Evolutionary conservation across 2,329 filamentous ascomycete species (phyloP), one percentile per base, ranked within the genome.

Genomic region (Colletotrichum tropicicola): DNA sequence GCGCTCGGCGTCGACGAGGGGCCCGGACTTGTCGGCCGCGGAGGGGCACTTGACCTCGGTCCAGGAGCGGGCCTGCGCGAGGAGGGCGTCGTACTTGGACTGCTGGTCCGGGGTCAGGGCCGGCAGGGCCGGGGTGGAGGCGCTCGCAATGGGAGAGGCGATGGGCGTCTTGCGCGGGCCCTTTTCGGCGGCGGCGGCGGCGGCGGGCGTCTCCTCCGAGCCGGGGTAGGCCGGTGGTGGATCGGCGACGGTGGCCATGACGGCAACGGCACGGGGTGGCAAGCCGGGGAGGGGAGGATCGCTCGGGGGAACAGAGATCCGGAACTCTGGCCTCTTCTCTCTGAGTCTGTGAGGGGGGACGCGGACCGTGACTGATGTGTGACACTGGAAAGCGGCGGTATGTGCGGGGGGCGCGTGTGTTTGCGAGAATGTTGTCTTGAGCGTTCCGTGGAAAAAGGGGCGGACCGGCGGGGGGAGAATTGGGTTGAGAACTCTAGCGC

Each of bases 1-100:
- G 73, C 89, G 91, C 80, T 99, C 96, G 53, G 83, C 81, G 63
- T 97, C 93, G 53, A 88, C 89, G 63, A 98, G 80, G 2, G 92
- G 89, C 3, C 87, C 87, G 8, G 76, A 85, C 66, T 85, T 84
- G 67, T 78, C 90, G 57, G 87, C 86, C 6, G 81, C 73, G 19
- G 89, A 88, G 41, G 87, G 28, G 57, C 61, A 65, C 32, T 88
- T 89, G 25, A 97, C 80, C 9, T 89, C 88, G 12, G 86, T 88
- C 91, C 94, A 97, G 71, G 82, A 80, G 68, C 87, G 89, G 45
- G 89, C 93, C 56, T 87, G 85, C 48, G 87, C 83, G 47, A 98
- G 87, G 53, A 98, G 84, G 68, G 88, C 82, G 44, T 90, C 87
- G 80, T 98, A 98, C 80, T 97, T 98, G 69, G 84, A 76, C 74